Percentiles rank a stretch among this genome's conserved stretches.
phyloP scores from a whole-genome alignment of 495 filamentous ascomycete species.

The Talaromyces wortmannii region DNA sequence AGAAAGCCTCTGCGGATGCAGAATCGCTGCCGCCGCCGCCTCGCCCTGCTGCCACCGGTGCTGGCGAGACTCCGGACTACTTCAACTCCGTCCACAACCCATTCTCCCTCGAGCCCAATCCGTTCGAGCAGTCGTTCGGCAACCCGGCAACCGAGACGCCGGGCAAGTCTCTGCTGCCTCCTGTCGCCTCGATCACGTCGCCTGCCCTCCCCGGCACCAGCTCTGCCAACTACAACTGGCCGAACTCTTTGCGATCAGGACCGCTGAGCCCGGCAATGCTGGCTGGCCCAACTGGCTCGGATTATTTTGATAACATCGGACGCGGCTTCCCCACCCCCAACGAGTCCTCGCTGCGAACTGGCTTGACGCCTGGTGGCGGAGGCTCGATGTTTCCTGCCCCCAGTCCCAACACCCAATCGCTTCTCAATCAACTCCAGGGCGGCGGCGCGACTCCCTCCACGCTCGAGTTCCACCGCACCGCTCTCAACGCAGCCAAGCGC shows the following conservation, averaged over 20 bases:
- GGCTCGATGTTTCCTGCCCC: constrained; percentile 96
- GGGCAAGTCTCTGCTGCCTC: constrained; percentile 81
- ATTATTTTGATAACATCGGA: constrained; percentile 78
- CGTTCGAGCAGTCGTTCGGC: constrained; percentile 90
- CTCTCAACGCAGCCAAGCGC: constrained; percentile 70
- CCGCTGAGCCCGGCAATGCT: constrained; percentile 98
- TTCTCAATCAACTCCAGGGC: constrained; percentile 72
- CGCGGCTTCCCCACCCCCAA: constrained; percentile 92
- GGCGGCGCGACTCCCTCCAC: constrained; percentile 83
- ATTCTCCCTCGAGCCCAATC: constrained; percentile 83
- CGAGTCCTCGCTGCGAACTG: constrained; percentile 89
- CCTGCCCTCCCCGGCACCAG: constrained; percentile 73
- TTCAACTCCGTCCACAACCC: constrained; percentile 60
- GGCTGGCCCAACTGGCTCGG: constrained; percentile 71
- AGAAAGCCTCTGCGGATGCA: constrained; percentile 28
- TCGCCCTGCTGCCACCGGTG: constrained; percentile 54
- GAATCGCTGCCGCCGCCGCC: constrained; percentile 71
- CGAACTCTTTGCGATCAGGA: constrained; percentile 80
- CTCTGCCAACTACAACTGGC: constrained; percentile 68
- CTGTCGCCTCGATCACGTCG: constrained; percentile 86
- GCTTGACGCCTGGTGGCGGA: constrained; percentile 89
- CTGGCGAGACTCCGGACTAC: constrained; percentile 65
- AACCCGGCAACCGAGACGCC: constrained; percentile 73
- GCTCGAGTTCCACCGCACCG: constrained; percentile 91
- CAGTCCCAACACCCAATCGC: constrained; percentile 75